phyloP scores from a whole-genome alignment of 139 green algal species.

The Chlamydomonas applanata region DNA sequence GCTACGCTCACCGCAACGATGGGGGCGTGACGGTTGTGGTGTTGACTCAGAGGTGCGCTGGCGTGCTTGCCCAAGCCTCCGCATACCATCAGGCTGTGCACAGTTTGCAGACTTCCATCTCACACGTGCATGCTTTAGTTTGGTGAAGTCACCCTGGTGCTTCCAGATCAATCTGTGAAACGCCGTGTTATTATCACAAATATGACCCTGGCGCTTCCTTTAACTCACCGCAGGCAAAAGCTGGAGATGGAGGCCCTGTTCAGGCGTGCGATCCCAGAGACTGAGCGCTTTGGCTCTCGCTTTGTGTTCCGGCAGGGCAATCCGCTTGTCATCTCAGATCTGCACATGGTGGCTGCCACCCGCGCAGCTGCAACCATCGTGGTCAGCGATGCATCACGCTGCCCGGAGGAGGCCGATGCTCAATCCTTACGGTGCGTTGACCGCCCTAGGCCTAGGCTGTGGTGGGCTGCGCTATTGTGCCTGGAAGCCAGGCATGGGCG shows the following conservation, averaged over 20 bases:
- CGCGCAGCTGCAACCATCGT: conserved; percentile 40
- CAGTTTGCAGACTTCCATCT: too few species aligned
- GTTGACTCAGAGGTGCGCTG: conserved; percentile 39
- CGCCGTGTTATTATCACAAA: too few species aligned
- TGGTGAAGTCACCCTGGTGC: too few species aligned
- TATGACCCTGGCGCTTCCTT: too few species aligned
- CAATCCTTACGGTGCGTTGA: conserved; percentile 38
- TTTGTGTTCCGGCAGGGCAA: conserved; percentile 59
- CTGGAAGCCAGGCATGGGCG: too few species aligned
- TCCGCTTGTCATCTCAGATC: conserved; percentile 31
- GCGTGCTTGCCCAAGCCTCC: too few species aligned
- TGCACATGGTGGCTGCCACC: conserved; percentile 37
- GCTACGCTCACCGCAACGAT: conserved; percentile 40
- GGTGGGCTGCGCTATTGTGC: too few species aligned
- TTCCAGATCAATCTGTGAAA: too few species aligned
- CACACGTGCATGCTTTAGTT: too few species aligned
- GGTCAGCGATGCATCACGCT: conserved; percentile 37
- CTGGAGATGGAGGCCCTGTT: conserved; percentile 59
- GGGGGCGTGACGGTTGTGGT: conserved; percentile 46
- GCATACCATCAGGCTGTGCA: too few species aligned
- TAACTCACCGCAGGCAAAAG: too few species aligned
- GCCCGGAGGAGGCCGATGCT: conserved; percentile 39
- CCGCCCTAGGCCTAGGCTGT: too few species aligned
- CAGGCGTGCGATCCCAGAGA: conserved; percentile 8
- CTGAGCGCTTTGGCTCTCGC: conserved; percentile 23